Evolutionary conservation across 1,139 yeast species (phyloP).

Genomic region (Magnusiomyces magnusii): DNA sequence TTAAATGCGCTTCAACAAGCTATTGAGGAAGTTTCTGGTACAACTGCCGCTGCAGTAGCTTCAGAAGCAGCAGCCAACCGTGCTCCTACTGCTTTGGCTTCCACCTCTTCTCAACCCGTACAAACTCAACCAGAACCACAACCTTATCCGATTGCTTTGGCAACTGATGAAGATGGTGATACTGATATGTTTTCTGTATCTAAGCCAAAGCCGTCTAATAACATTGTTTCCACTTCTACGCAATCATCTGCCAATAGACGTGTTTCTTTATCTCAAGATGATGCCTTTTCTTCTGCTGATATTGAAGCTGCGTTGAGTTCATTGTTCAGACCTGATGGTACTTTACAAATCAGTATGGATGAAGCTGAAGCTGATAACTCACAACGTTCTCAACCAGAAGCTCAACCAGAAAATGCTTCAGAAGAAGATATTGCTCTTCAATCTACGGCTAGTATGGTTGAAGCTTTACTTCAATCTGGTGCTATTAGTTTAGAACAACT

Average conservation of each 20-base stretch:
- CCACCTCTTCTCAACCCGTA: constrained; percentile 6
- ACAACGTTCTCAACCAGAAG: background rate
- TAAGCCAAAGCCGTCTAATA: background rate
- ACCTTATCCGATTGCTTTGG: background rate
- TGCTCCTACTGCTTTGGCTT: background rate
- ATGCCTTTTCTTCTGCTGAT: background rate
- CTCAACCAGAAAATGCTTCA: background rate
- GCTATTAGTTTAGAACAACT: constrained; percentile 9
- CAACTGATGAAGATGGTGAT: background rate
- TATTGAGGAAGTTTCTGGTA: constrained; percentile 2
- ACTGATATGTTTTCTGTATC: background rate
- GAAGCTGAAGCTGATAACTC: background rate
- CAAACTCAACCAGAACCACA: constrained; percentile 21
- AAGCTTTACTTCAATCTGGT: constrained; percentile 10
- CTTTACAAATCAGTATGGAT: background rate
- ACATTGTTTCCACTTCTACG: background rate
- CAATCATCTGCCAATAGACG: background rate
- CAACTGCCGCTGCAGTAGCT: background rate
- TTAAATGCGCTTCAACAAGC: constrained; percentile 4
- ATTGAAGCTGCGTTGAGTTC: constrained; percentile 3
- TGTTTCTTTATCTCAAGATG: background rate
- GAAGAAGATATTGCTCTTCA: constrained; percentile 10
- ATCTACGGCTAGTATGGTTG: constrained; percentile 13
- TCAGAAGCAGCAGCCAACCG: background rate
- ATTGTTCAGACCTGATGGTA: background rate